phyloP scores from a whole-genome alignment of 202 grass and related monocot species.

The Carex arenaria region DNA sequence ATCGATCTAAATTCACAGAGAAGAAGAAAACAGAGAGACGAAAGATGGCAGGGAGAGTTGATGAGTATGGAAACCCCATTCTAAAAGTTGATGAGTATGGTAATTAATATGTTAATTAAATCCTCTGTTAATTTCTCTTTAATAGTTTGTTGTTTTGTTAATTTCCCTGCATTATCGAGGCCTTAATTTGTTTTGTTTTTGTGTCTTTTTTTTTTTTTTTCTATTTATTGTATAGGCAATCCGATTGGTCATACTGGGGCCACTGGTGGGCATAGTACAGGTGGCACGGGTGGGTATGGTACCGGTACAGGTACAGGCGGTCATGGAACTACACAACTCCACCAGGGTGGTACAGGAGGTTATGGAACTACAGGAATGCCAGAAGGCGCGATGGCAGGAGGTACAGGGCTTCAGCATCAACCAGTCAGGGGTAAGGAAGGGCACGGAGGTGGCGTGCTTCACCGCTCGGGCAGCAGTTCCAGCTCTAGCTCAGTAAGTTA shows the following conservation, averaged over 20 bases:
- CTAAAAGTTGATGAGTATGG: conserved; percentile 31
- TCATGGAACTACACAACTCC: neutral
- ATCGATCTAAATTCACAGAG: neutral
- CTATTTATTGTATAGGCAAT: conserved; percentile 8
- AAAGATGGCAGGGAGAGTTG: too few species aligned
- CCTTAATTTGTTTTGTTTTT: too few species aligned
- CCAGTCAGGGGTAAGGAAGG: neutral
- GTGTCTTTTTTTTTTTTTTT: neutral
- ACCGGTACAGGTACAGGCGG: neutral
- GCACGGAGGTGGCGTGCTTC: conserved; percentile 31
- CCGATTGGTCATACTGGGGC: conserved; percentile 14
- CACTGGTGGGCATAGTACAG: neutral
- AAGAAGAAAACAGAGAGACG: too few species aligned
- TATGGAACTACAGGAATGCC: too few species aligned
- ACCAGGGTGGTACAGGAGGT: conserved; percentile 5
- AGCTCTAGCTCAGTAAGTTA: conserved; percentile 55
- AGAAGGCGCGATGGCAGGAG: too few species aligned
- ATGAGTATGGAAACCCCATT: conserved; percentile 53
- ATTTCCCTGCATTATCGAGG: too few species aligned
- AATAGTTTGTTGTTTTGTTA: too few species aligned
- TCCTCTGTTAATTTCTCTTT: too few species aligned
- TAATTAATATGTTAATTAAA: too few species aligned
- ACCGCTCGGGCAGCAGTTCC: conserved; percentile 48
- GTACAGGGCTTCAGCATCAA: conserved; percentile 21
- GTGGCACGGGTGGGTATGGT: neutral